phyloP scores from a whole-genome alignment of 495 filamentous ascomycete species.

The Parachaetomium inaequale region DNA sequence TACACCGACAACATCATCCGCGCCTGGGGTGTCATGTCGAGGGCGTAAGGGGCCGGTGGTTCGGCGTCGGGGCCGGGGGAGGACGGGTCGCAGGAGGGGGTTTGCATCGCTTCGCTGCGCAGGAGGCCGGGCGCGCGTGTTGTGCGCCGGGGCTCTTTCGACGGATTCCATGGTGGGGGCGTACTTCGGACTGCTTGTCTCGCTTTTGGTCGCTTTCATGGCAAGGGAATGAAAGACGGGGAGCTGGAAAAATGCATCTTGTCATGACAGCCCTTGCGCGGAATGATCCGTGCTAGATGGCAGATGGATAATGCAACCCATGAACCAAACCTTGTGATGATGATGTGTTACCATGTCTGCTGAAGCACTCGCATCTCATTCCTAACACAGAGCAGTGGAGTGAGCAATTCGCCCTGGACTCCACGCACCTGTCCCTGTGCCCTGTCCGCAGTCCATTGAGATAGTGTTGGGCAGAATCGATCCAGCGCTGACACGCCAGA shows the following conservation, averaged over 20 bases:
- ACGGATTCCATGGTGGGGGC: constrained; percentile 39
- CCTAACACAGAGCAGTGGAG: too few relatives aligned
- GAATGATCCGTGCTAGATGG: constrained; percentile 21
- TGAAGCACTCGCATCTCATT: too few relatives aligned
- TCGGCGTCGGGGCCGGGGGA: constrained; percentile 22
- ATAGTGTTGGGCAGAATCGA: too few relatives aligned
- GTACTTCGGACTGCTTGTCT: constrained; percentile 40
- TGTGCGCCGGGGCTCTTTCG: constrained; percentile 28
- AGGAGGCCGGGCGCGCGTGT: constrained; percentile 20
- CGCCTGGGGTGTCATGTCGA: constrained; percentile 95
- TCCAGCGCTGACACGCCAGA: too few relatives aligned
- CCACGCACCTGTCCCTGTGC: too few relatives aligned
- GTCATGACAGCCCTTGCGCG: constrained; percentile 20
- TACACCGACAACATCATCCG: constrained; percentile 99
- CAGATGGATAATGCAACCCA: constrained; percentile 32
- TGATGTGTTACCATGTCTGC: not conserved
- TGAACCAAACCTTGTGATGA: constrained; percentile 23
- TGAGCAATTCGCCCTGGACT: too few relatives aligned
- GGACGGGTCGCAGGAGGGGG: constrained; percentile 19
- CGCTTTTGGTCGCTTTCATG: constrained; percentile 40
- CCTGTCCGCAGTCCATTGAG: too few relatives aligned
- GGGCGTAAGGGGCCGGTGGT: constrained; percentile 46
- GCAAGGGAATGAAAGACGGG: constrained; percentile 32
- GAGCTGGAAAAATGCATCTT: constrained; percentile 35
- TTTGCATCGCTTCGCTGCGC: constrained; percentile 31